Percentiles rank a stretch among this genome's conserved stretches.
These are phyloP conservation scores for Polyporus tsugae DNA, from an alignment of 1,284 basidiomycete genomes.

Conservation along the genomic window DNA sequence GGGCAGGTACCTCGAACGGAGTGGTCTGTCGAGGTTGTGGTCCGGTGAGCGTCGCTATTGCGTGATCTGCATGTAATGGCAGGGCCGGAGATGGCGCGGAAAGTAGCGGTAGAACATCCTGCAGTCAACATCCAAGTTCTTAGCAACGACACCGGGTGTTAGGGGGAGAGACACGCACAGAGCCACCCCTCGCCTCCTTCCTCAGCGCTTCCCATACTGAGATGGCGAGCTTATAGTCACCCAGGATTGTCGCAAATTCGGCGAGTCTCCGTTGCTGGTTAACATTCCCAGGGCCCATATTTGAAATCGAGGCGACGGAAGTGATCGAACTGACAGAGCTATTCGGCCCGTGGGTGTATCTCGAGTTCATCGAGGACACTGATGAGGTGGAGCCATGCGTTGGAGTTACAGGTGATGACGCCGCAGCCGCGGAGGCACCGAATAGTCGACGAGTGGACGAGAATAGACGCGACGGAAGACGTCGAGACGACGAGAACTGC, in stretches of 20 bases:
- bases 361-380: constrained; percentile 53
- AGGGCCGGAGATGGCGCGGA: constrained; percentile 70
- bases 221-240: constrained; percentile 89
- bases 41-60: constrained; percentile 49
- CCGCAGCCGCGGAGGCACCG: constrained; percentile 61
- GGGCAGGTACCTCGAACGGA: constrained; percentile 60
- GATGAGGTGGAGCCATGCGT: constrained; percentile 43
- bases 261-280: constrained; percentile 88
- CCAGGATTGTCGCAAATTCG: constrained; percentile 93
- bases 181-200: constrained; percentile 82
- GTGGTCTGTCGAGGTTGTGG: constrained; percentile 43
- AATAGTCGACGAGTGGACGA: constrained; percentile 93
- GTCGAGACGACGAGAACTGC: constrained; percentile 83
- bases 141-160: neutral
- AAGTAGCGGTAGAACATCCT: constrained; percentile 81
- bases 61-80: constrained; percentile 65
- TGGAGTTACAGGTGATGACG: constrained; percentile 51
- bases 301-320: constrained; percentile 38
- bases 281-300: constrained; percentile 46
- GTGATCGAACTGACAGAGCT: constrained; percentile 46
- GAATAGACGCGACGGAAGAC: constrained; percentile 83
- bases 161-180: constrained; percentile 53
- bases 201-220: constrained; percentile 87
- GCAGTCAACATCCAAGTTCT: neutral
- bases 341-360: constrained; percentile 49